These are phyloP conservation scores for Blakeslea trispora DNA, from an alignment of 371 early-diverging fungal species.

Conservation along the genomic window DNA sequence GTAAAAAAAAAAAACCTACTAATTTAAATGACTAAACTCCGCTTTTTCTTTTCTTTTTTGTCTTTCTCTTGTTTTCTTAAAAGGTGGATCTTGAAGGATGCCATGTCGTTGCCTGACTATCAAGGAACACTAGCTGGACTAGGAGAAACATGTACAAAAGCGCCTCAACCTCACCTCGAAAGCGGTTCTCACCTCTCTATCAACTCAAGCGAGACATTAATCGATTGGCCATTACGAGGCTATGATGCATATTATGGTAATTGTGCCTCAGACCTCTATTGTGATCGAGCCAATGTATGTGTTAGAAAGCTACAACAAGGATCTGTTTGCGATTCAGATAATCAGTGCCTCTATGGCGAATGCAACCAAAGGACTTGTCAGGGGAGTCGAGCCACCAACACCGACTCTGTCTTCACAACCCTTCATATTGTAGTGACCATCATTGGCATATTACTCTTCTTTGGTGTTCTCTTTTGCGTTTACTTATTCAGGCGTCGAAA, in stretches of 20 bases:
- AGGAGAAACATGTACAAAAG: slow-evolving; percentile 7
- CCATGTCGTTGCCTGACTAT: slow-evolving; percentile 21
- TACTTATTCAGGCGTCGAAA: slow-evolving; percentile 10
- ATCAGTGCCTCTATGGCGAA: slow-evolving; percentile 16
- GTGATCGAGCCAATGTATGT: slow-evolving; percentile 9
- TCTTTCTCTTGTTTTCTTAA: not conserved
- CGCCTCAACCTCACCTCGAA: slow-evolving; percentile 11
- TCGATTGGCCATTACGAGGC: slow-evolving; percentile 16
- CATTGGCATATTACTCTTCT: slow-evolving; percentile 7
- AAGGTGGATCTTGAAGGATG: slow-evolving; percentile 20
- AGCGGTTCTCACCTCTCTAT: slow-evolving; percentile 9
- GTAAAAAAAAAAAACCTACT: too few species aligned
- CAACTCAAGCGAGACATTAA: slow-evolving; percentile 14
- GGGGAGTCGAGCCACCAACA: not conserved
- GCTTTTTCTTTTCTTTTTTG: not conserved
- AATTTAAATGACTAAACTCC: not conserved
- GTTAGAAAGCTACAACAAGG: slow-evolving; percentile 6
- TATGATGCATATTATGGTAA: slow-evolving; percentile 19
- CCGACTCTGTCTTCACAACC: slow-evolving; percentile 1
- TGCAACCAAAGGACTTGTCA: slow-evolving; percentile 14
- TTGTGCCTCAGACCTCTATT: slow-evolving; percentile 13
- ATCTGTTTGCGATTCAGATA: slow-evolving; percentile 17
- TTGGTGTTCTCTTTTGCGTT: slow-evolving; percentile 1
- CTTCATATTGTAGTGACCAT: slow-evolving; percentile 15
- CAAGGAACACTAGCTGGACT: slow-evolving; percentile 5